Base-by-base conservation (phyloP, 2,329 filamentous ascomycete species). In the Cadophora gregata region DNA sequence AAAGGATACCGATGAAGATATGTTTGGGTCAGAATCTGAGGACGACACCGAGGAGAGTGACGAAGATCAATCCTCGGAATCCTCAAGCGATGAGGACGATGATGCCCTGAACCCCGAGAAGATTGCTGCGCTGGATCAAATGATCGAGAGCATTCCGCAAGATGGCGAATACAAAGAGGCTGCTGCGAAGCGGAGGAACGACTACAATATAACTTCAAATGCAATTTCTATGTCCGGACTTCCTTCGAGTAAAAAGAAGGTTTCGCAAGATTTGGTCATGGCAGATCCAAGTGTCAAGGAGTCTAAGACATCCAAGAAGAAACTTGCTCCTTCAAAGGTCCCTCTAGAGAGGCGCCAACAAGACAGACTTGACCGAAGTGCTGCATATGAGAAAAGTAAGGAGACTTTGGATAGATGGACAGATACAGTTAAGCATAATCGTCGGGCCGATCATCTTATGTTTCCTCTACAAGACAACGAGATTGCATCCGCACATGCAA, bases 381-480 rank as follows among this genome's bases (percentile, higher is more conserved):
- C 89, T 27, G 96, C 96, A 2, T 96, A 94, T 73, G 88, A 93
- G 42, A 94, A 97, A 82, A 94, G 93, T 60, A 97, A 96, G 75
- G 90, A 97, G 78, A 95, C 93, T 0, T 83, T 99, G 29, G 89
- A 92, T 70, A 88, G 93, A 73, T 99, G 96, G 96, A 90, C 90
- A 36, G 95, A 97, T 68, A 98, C 96, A 0, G 93, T 99, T 75
- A 97, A 97, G 80, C 88, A 93, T 36, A 97, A 97, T 78, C 90
- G 96, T 67, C 87, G 93, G 72, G 94, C 95, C 1, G 96, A 98
- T 70, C 93, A 97, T 78, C 83, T 99, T 14, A 84, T 90, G 24
- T 99, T 99, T 75, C 96, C 96, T 5, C 84, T 98, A 0, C 86
- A 90, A 93, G 74, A 90, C 89, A 47, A 87, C 89, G 66, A 88